phyloP scores from a whole-genome alignment of 106 monocot species.

The Triglochin maritima region DNA sequence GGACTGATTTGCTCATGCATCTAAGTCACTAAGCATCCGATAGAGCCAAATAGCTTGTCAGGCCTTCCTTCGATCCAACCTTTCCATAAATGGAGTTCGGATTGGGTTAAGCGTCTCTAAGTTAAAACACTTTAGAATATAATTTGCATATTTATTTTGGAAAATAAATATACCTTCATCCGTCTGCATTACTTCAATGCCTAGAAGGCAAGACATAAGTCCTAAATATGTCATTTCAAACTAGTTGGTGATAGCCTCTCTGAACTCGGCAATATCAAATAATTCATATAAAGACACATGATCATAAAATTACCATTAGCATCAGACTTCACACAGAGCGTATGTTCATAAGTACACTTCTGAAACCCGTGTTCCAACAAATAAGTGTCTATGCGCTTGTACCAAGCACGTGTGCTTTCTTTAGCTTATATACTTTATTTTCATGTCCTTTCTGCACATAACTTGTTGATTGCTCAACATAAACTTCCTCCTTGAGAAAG shows the following conservation, averaged over 20 bases:
- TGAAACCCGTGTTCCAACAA: neutral
- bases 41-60: neutral
- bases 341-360: slow-evolving; percentile 2
- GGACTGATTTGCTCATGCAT: neutral
- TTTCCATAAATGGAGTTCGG: neutral
- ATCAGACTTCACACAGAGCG: neutral
- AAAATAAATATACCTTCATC: slow-evolving; percentile 3
- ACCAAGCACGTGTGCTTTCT: too few relatives aligned
- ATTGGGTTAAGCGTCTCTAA: neutral
- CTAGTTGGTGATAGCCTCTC: neutral
- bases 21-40: neutral
- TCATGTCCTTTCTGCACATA: neutral
- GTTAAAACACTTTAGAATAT: neutral
- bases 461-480: neutral
- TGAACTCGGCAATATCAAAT: neutral
- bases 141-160: neutral
- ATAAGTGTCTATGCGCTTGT: neutral
- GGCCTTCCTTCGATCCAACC: neutral
- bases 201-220: too few relatives aligned
- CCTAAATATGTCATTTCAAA: neutral
- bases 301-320: neutral
- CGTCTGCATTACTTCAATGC: neutral
- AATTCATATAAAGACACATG: neutral
- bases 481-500: neutral
- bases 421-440: too few relatives aligned